These are phyloP conservation scores for Torrubiellomyces zombiae DNA, from an alignment of 2,329 filamentous ascomycete genomes.

Conservation along the genomic window DNA sequence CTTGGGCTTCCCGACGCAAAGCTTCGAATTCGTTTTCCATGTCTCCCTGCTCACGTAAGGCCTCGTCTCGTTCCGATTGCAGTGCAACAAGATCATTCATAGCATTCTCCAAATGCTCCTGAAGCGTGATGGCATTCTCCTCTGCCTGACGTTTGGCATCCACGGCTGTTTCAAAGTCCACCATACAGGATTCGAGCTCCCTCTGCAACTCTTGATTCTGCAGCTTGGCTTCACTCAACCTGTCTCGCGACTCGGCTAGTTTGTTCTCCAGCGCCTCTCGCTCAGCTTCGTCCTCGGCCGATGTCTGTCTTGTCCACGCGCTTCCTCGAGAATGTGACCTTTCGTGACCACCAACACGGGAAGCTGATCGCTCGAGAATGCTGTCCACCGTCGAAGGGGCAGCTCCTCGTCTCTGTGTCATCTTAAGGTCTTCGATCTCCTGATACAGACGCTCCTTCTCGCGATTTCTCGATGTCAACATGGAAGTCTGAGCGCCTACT, in stretches of 20 bases:
- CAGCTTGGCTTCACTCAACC: slow-evolving; percentile 70
- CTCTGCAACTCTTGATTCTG: slow-evolving; percentile 79
- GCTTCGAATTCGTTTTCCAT: slow-evolving; percentile 45
- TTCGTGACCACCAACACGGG: slow-evolving; percentile 52
- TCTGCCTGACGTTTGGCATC: slow-evolving; percentile 45
- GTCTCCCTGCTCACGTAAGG: slow-evolving; percentile 46
- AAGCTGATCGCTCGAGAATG: slow-evolving; percentile 86
- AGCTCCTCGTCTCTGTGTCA: slow-evolving; percentile 60
- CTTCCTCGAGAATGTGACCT: slow-evolving; percentile 62
- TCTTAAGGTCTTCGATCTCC: slow-evolving; percentile 92
- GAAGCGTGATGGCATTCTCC: slow-evolving; percentile 42
- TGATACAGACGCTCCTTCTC: slow-evolving; percentile 92
- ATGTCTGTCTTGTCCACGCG: slow-evolving; percentile 46
- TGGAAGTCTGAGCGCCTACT: slow-evolving; percentile 88
- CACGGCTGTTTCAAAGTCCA: slow-evolving; percentile 62
- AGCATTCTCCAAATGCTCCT: slow-evolving; percentile 65
- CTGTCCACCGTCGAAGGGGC: slow-evolving; percentile 62
- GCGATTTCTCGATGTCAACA: slow-evolving; percentile 88
- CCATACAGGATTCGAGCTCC: slow-evolving; percentile 63
- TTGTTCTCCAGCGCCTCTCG: slow-evolving; percentile 76
- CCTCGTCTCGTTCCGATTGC: slow-evolving; percentile 75
- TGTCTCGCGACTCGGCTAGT: slow-evolving; percentile 69
- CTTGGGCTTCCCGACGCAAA: slow-evolving; percentile 45
- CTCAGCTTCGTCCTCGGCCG: slow-evolving; percentile 51
- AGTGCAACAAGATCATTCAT: slow-evolving; percentile 66